Evolutionary conservation across 768 basidiomycete species (phyloP).

Genomic region (Arthromyces matolae): DNA sequence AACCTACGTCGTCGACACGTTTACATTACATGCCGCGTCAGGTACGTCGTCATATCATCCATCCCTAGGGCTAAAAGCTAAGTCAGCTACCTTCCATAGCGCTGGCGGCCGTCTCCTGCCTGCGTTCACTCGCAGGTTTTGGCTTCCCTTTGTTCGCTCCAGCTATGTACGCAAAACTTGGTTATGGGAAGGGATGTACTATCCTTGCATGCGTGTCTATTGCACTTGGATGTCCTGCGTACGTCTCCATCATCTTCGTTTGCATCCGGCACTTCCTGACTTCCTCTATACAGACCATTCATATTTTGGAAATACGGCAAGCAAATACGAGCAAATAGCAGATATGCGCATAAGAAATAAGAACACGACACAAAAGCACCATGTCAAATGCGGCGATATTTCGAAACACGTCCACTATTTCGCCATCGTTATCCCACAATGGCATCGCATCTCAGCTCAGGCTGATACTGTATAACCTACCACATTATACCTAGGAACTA

Average conservation of each 20-base stretch:
- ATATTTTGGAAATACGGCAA: conserved; percentile 33
- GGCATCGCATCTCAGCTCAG: too few relatives aligned
- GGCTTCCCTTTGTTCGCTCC: conserved; percentile 78
- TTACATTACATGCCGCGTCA: conserved; percentile 65
- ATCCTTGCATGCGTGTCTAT: conserved; percentile 59
- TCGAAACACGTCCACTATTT: too few relatives aligned
- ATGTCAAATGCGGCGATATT: too few relatives aligned
- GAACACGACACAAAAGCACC: too few relatives aligned
- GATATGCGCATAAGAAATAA: conserved; percentile 34
- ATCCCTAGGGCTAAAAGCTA: not conserved
- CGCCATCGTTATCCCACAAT: too few relatives aligned
- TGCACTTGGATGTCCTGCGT: conserved; percentile 59
- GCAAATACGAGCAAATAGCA: conserved; percentile 48
- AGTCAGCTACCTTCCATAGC: conserved; percentile 30
- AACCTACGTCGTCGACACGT: conserved; percentile 65
- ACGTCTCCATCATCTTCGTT: conserved; percentile 17
- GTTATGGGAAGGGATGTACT: conserved; percentile 68
- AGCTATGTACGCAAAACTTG: conserved; percentile 59
- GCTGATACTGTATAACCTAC: too few relatives aligned
- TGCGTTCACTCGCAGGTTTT: conserved; percentile 68
- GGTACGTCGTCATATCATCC: conserved; percentile 30
- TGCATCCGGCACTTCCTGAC: not conserved
- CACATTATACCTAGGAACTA: too few relatives aligned
- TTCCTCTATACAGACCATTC: conserved; percentile 25
- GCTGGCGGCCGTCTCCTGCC: conserved; percentile 57